phyloP scores from a whole-genome alignment of 768 basidiomycete genomes.

The Naganishia kalamii region DNA sequence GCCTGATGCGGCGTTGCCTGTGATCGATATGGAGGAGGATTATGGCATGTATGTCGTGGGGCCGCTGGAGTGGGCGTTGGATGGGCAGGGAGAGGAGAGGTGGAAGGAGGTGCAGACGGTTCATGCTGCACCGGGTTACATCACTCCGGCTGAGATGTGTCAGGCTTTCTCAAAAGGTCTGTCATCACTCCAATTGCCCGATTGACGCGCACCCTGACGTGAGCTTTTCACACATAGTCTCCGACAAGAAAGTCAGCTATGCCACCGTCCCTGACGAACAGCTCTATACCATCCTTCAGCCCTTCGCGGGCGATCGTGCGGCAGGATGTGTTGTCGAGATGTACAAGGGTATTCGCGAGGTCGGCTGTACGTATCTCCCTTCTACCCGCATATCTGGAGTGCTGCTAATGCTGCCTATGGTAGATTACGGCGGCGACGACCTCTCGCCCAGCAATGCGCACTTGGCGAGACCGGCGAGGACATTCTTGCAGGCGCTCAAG shows the following conservation, averaged over 20 bases:
- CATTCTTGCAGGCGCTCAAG: neutral
- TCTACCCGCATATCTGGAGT: too few species aligned
- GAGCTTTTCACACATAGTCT: neutral
- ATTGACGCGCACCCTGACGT: neutral
- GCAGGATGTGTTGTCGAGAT: neutral
- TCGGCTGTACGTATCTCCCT: neutral
- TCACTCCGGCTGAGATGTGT: neutral
- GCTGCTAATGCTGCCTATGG: too few species aligned
- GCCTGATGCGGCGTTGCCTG: neutral
- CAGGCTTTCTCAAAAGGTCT: neutral
- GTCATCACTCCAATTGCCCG: neutral
- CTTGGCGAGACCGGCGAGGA: neutral
- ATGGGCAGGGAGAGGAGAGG: neutral
- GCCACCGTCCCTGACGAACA: neutral
- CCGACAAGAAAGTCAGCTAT: neutral
- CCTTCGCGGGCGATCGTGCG: neutral
- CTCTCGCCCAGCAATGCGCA: neutral
- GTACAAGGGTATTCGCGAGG: neutral
- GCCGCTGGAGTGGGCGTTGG: neutral
- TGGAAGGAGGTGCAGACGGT: neutral
- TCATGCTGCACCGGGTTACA: neutral
- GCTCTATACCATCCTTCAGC: neutral
- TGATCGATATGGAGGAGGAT: constrained; percentile 4
- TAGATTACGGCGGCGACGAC: neutral
- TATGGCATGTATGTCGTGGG: constrained; percentile 1